Evolutionary conservation across 768 basidiomycete genomes (phyloP), one percentile per base, ranked within the genome.

Genomic region (Mycena haematopus): DNA sequence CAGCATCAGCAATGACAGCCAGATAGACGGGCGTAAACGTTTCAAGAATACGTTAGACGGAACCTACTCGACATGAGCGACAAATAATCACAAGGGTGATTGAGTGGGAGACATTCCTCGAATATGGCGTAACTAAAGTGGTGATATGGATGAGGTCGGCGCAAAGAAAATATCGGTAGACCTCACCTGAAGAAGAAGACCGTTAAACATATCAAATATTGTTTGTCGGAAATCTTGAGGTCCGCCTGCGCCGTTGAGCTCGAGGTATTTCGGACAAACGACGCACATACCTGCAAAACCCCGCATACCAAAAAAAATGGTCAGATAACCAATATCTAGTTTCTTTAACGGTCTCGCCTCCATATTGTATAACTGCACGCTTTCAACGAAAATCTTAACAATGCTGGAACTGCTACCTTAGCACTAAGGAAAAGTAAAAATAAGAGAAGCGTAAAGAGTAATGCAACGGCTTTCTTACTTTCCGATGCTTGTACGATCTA

Each of bases 11-110:
- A 80, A 62, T 6, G 89, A 90, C 6, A 93, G 76, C 91, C 91
- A 93, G 36, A 93, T 73, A 3, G 90, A 91, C 0, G 91, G 92
- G 0, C 90, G 81, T 33, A 91, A 78, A 35, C 89, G 84, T 71
- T 91, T 91, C 53, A 91, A 75, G 71, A 90, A 86, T 3, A 90
- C 75, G 63, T 91, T 91, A 15, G 87, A 89, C 3, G 91, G 91
- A 29, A 91, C 84, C 81, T 63, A 42, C 40, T n/a, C 40, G 27
- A 35, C 1, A 17, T 10, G 19, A 31, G 22, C 44, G 82, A 55
- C 33, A 19, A 47, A 44, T 13, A 31, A 31, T 10, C 27, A 6
- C 13, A 46, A 25, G 19, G 5, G 45, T 6, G 52, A 33, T 49
- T 17, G 13, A 19, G 24, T 29, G 53, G 21, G 21, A 13, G 25